A percentile compares a stretch with the other conserved stretches of the same genome.
phyloP scores from a whole-genome alignment of 2,329 filamentous ascomycete genomes.

The Bipolaris victoriae region DNA sequence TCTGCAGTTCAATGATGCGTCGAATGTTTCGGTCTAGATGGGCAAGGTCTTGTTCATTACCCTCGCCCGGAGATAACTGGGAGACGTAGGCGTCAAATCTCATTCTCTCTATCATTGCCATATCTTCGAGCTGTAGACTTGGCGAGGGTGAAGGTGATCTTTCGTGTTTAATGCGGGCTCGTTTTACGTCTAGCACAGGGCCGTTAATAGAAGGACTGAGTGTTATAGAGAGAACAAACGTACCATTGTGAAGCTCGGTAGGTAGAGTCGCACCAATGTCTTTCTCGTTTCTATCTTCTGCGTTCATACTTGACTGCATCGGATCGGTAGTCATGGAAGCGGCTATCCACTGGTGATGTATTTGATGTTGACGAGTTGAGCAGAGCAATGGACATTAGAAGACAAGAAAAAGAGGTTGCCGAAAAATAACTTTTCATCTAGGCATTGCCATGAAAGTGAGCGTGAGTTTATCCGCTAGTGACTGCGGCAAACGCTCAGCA shows the following conservation, averaged over 20 bases:
- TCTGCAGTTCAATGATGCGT: conserved; percentile 40
- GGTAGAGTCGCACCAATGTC: no score
- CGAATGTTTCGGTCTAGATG: conserved; percentile 33
- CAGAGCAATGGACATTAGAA: no score
- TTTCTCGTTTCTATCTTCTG: no score
- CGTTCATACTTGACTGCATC: neutral
- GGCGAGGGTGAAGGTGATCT: no score
- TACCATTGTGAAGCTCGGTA: neutral
- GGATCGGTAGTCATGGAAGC: conserved; percentile 1
- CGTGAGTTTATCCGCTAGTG: neutral
- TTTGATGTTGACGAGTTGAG: neutral
- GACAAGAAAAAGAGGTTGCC: neutral
- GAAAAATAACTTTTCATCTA: neutral
- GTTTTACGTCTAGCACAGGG: neutral
- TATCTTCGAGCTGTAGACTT: no score
- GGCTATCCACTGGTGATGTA: no score
- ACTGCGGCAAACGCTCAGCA: neutral
- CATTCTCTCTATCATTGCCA: no score
- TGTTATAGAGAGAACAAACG: neutral
- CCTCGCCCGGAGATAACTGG: conserved; percentile 5
- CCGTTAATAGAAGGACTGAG: neutral
- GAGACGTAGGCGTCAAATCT: no score
- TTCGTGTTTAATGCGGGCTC: neutral
- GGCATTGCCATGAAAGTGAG: neutral
- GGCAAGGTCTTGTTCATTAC: conserved; percentile 4